Percentiles rank a stretch among this genome's conserved stretches.
phyloP scores from a whole-genome alignment of 106 monocot genomes.

The Acorus gramineus region DNA sequence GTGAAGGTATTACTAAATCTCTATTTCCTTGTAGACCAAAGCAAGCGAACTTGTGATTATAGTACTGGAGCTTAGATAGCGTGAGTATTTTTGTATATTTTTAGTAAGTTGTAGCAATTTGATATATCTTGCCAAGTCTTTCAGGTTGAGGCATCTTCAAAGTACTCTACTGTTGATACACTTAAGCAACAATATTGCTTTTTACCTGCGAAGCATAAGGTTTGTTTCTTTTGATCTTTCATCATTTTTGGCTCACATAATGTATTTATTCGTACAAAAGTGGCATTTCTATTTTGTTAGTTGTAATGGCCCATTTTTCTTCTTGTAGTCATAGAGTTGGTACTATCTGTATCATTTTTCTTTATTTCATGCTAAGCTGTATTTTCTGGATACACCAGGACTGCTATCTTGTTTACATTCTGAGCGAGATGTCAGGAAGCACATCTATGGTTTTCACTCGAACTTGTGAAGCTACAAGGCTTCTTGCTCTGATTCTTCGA shows the following conservation, averaged over 20 bases:
- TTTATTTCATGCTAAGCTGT: background rate
- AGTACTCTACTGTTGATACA: constrained; percentile 91
- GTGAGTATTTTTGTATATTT: background rate
- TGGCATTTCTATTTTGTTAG: no score
- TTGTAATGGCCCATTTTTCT: background rate
- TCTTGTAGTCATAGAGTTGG: background rate
- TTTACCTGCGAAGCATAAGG: constrained; percentile 87
- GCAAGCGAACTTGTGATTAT: no score
- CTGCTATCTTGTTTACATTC: constrained; percentile 76
- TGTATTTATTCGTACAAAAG: no score
- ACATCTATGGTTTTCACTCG: constrained; percentile 89
- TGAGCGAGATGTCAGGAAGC: constrained; percentile 69
- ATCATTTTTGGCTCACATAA: no score
- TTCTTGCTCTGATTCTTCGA: constrained; percentile 60
- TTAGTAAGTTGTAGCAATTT: background rate
- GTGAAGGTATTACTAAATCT: constrained; percentile 53
- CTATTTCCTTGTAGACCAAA: background rate
- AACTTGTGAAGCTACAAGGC: constrained; percentile 69
- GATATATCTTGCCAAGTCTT: constrained; percentile 2
- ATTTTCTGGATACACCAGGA: constrained; percentile 29
- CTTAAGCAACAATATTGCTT: constrained; percentile 70
- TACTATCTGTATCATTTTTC: background rate
- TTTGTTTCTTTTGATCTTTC: constrained; percentile 8
- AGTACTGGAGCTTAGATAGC: no score
- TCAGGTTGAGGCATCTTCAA: constrained; percentile 81